Base-by-base conservation (phyloP, 2,329 filamentous ascomycete species). In the Diplodia seriata region DNA sequence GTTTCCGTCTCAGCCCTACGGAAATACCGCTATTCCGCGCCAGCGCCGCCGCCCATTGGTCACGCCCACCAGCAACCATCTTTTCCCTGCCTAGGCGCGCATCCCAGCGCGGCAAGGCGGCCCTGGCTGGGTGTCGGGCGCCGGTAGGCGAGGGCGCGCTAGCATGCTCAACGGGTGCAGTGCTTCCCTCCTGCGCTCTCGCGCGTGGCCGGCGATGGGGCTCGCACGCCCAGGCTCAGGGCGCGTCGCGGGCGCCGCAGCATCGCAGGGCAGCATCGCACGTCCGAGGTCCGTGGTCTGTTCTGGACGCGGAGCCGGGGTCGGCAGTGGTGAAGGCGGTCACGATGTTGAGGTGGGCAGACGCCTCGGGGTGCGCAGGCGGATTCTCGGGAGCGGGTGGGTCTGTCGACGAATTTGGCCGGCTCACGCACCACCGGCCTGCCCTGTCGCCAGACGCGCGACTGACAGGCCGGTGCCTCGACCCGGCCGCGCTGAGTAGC, bases 1-100 rank as follows among this genome's bases (percentile, higher is more conserved):
- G 59, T 51, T 51, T 63, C 59, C 59, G 59, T 63, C 59, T 63
- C 59, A 63, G 59, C 59, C 59, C 59, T 63, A 63, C 47, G 59
- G 59, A 63, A 63, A 63, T 63, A 63, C 50, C 59, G 59, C 59
- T 63, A n/a, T 38, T 49, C 59, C 59, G 29, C 23, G 18, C 4
- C 59, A 62, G 57, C 57, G 29, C 26, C 40, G 38, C 7, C 18
- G 23, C 29, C 59, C 31, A 63, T 63, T 63, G 59, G 59, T 29
- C 29, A 14, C 31, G 7, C 3, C 2, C n/a, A 20, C 55, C 36
- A 9, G 20, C 36, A 26, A 12, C 55, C 23, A 53, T 38, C 18
- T 2, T 40, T 51, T 51, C 47, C 59, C 59, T 63, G 59, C 47
- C 36, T 38, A 14, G 36, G 36, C 47, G 57, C 23, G 26, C 38